These are phyloP conservation scores for Ascocoryne sarcoides DNA, from an alignment of 2,329 filamentous ascomycete species.

Conservation along the genomic window DNA sequence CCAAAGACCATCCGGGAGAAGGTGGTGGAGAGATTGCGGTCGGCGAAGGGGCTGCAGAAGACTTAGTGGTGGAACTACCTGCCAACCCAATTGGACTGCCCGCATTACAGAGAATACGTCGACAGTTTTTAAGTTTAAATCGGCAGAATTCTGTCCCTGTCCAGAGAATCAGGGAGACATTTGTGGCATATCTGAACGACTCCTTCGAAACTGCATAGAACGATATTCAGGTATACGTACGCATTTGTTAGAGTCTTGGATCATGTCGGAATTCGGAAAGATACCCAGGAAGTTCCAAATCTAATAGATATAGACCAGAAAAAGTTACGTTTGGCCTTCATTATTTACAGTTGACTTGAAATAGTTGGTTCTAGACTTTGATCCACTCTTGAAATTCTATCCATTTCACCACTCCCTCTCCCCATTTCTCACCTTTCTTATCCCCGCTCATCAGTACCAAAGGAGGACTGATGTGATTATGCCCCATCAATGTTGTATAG, in stretches of 20 bases:
- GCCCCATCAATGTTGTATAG: conserved; percentile 16
- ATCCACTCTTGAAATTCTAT: conserved; percentile 12
- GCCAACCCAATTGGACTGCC: conserved; percentile 58
- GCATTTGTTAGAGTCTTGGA: conserved; percentile 6
- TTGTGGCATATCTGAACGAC: conserved; percentile 60
- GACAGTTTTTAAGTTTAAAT: conserved; percentile 71
- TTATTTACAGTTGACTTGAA: neutral
- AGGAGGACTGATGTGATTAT: conserved; percentile 27
- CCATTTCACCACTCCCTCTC: conserved; percentile 22
- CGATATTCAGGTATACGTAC: neutral
- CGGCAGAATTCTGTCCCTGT: conserved; percentile 53
- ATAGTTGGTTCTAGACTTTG: neutral
- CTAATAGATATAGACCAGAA: neutral
- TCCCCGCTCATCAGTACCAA: conserved; percentile 21
- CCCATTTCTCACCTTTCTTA: conserved; percentile 24
- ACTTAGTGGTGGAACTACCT: conserved; percentile 56
- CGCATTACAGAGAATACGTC: conserved; percentile 66
- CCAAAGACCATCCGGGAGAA: conserved; percentile 54
- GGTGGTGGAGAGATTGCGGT: conserved; percentile 46
- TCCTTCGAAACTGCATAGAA: conserved; percentile 41
- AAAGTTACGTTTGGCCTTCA: neutral
- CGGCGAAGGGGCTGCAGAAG: conserved; percentile 32
- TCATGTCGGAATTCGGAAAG: conserved; percentile 7
- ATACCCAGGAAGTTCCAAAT: conserved; percentile 8
- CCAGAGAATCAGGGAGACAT: conserved; percentile 50